A percentile compares a stretch with the other conserved stretches of the same genome.
Evolutionary conservation across 202 grass and related monocot genomes (phyloP).

Genomic region (Hordeum pubiflorum): DNA sequence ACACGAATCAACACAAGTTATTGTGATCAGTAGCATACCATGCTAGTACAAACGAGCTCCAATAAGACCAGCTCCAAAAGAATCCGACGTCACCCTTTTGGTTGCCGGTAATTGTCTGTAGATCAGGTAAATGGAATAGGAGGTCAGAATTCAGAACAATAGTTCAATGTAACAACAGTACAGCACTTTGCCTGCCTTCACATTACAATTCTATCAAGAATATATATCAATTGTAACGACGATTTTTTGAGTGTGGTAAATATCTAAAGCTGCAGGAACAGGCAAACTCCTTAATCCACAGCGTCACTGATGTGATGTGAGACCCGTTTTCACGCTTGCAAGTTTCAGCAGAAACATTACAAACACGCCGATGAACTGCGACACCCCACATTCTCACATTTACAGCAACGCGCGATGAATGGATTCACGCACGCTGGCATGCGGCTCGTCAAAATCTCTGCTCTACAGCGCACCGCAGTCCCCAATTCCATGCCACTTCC

Average conservation of each 20-base stretch:
- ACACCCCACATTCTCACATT: neutral
- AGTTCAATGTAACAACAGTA: neutral
- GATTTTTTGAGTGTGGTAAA: neutral
- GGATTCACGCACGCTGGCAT: too few relatives aligned
- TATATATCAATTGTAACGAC: neutral
- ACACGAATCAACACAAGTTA: neutral
- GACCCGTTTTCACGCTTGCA: neutral
- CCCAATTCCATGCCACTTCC: neutral
- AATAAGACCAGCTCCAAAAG: constrained; percentile 95
- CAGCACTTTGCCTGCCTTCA: neutral
- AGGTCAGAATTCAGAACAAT: neutral
- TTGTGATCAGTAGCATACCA: constrained; percentile 40
- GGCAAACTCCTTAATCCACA: neutral
- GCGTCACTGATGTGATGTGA: neutral
- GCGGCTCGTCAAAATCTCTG: neutral
- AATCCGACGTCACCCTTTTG: constrained; percentile 71
- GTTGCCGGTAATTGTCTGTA: constrained; percentile 58
- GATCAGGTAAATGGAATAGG: neutral
- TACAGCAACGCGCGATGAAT: neutral
- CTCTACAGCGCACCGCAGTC: neutral
- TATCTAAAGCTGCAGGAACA: neutral
- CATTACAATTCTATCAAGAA: neutral
- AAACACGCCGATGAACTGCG: neutral
- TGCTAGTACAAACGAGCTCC: constrained; percentile 84
- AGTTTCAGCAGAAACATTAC: neutral